Percentiles rank a stretch among this genome's conserved stretches.
Conservation (phyloP, 1,284 basidiomycete species). For the Clitocybe nebularis region DNA sequence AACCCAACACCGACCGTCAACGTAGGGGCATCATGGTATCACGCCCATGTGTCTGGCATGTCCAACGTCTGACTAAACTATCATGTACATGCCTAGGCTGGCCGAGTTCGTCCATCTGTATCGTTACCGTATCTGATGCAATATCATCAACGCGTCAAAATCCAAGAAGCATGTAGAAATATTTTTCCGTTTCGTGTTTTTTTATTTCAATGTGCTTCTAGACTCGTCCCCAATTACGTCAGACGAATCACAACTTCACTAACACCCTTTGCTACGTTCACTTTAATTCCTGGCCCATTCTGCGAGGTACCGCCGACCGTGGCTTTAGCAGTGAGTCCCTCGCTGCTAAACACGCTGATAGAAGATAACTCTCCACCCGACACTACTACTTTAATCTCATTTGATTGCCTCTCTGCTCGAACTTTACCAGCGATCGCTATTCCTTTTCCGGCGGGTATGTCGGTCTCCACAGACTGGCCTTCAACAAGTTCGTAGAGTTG, state of each 20-base stretch:
- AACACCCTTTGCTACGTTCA: conserved; percentile 17
- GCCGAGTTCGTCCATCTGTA: too few relatives aligned
- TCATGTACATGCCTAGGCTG: too few relatives aligned
- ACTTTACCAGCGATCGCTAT: conserved; percentile 34
- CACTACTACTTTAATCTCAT: conserved; percentile 24
- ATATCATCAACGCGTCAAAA: too few relatives aligned
- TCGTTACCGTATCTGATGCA: too few relatives aligned
- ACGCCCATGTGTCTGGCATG: too few relatives aligned
- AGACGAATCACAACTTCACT: conserved; percentile 14
- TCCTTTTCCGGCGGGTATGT: conserved; percentile 42
- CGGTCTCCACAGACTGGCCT: conserved; percentile 36
- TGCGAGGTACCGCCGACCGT: conserved; percentile 15
- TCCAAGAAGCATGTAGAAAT: too few relatives aligned
- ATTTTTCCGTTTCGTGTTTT: neutral
- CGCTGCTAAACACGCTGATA: conserved; percentile 14
- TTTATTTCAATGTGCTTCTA: neutral
- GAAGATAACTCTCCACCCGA: conserved; percentile 13
- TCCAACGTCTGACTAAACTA: too few relatives aligned
- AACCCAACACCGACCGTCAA: too few relatives aligned
- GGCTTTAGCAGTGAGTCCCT: conserved; percentile 14
- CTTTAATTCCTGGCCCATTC: conserved; percentile 9
- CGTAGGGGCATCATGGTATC: too few relatives aligned
- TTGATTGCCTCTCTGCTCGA: conserved; percentile 27
- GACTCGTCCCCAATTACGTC: neutral
- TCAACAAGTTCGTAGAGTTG: conserved; percentile 50